Evolutionary conservation across 768 basidiomycete genomes (phyloP).

Genomic region (Boletales sp.): DNA sequence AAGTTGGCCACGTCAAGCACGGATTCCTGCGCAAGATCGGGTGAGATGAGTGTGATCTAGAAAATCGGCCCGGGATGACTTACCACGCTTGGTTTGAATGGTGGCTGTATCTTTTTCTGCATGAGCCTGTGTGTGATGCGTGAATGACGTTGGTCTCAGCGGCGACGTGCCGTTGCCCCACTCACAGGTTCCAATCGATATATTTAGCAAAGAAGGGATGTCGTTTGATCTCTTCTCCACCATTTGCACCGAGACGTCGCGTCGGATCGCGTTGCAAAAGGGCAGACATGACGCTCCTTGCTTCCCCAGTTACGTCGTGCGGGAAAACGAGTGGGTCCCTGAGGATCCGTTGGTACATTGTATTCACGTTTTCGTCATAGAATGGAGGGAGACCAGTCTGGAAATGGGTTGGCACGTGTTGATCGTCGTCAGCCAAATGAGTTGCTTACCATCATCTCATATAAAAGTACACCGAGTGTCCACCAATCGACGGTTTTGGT

Average conservation of each 20-base stretch:
- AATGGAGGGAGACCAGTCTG: conserved; percentile 96
- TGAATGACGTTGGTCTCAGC: neutral
- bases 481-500: conserved; percentile 99
- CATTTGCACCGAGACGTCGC: conserved; percentile 83
- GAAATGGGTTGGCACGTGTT: conserved; percentile 1
- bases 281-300: conserved; percentile 82
- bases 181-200: conserved; percentile 84
- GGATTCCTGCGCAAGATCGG: conserved; percentile 54
- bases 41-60: conserved; percentile 1
- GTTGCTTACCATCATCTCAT: conserved; percentile 83
- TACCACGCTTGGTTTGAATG: conserved; percentile 96
- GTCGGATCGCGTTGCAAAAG: conserved; percentile 87
- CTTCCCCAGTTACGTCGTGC: conserved; percentile 82
- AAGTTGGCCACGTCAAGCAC: conserved; percentile 96
- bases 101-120: conserved; percentile 93
- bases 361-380: conserved; percentile 98
- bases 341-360: conserved; percentile 95
- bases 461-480: conserved; percentile 94
- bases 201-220: conserved; percentile 95
- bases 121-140: conserved; percentile 49
- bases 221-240: conserved; percentile 93
- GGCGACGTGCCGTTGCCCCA: conserved; percentile 1
- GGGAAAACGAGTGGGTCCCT: conserved; percentile 92
- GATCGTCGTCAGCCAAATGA: neutral
- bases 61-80: conserved; percentile 26